These are phyloP conservation scores for Lupinus albus DNA, from an alignment of 306 rosid species.

Conservation along the genomic window DNA sequence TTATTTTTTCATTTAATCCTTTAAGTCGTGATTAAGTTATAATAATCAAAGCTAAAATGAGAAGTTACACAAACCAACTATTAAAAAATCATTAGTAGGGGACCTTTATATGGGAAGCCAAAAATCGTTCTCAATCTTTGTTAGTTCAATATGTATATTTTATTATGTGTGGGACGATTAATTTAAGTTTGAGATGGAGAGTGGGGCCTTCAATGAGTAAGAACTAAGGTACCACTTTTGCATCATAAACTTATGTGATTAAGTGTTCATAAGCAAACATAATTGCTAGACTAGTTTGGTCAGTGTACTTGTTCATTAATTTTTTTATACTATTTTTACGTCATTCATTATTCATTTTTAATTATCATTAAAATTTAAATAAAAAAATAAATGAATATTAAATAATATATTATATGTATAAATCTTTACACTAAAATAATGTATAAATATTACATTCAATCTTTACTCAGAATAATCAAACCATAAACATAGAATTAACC, in stretches of 20 bases:
- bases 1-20: too few species aligned
- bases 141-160: conserved; percentile 36
- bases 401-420: too few species aligned
- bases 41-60: neutral
- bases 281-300: conserved; percentile 15
- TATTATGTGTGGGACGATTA: conserved; percentile 1
- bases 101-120: conserved; percentile 22
- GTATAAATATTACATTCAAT: too few species aligned
- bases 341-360: too few species aligned
- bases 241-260: conserved; percentile 16
- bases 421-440: too few species aligned
- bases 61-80: neutral
- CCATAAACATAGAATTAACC: too few species aligned
- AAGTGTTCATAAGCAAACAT: conserved; percentile 4
- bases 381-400: too few species aligned
- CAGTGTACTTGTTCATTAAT: conserved; percentile 36
- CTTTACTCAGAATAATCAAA: too few species aligned
- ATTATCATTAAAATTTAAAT: too few species aligned
- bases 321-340: too few species aligned
- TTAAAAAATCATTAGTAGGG: neutral
- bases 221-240: conserved; percentile 29
- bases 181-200: conserved; percentile 26
- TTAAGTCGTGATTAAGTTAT: too few species aligned
- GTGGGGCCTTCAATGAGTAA: neutral
- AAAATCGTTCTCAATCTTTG: conserved; percentile 33